Evolutionary conservation across 2,329 filamentous ascomycete genomes (phyloP).

Genomic region (Colletotrichum tofieldiae): DNA sequence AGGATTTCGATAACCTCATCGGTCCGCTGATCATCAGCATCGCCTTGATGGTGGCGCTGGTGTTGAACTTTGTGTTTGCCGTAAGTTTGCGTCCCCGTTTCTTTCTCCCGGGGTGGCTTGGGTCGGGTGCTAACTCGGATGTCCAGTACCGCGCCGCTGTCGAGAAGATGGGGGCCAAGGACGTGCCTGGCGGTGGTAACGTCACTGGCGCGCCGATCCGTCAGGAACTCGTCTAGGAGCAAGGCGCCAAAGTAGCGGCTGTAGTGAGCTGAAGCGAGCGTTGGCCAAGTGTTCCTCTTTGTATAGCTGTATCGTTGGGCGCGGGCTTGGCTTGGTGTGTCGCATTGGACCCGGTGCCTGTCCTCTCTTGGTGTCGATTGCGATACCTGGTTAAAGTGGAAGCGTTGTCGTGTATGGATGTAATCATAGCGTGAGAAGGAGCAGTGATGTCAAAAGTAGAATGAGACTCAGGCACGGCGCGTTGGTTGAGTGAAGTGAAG

Average conservation of each 20-base stretch:
- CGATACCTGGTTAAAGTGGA: background rate
- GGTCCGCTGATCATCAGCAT: slow-evolving; percentile 89
- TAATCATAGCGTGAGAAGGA: background rate
- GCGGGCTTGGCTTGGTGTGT: background rate
- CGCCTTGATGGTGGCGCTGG: slow-evolving; percentile 82
- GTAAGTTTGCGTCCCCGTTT: slow-evolving; percentile 60
- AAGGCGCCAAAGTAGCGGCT: background rate
- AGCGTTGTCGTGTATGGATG: background rate
- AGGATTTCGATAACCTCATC: slow-evolving; percentile 91
- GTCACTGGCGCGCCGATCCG: slow-evolving; percentile 37
- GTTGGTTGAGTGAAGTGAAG: background rate
- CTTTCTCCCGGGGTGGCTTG: background rate
- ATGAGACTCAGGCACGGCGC: background rate
- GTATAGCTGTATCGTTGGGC: background rate
- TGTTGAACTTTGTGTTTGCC: slow-evolving; percentile 92
- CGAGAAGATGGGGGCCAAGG: slow-evolving; percentile 26
- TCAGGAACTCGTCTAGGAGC: slow-evolving; percentile 51
- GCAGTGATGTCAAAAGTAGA: background rate
- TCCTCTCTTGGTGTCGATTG: background rate
- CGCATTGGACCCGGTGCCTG: slow-evolving; percentile 2
- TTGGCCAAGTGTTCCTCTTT: background rate
- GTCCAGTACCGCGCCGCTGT: slow-evolving; percentile 41
- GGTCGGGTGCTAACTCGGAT: background rate
- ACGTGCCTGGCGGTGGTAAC: slow-evolving; percentile 3
- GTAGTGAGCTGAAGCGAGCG: background rate